A percentile compares a stretch with the other conserved stretches of the same genome.
Evolutionary conservation across 495 filamentous ascomycete genomes (phyloP).

Genomic region (Tuber aestivum): DNA sequence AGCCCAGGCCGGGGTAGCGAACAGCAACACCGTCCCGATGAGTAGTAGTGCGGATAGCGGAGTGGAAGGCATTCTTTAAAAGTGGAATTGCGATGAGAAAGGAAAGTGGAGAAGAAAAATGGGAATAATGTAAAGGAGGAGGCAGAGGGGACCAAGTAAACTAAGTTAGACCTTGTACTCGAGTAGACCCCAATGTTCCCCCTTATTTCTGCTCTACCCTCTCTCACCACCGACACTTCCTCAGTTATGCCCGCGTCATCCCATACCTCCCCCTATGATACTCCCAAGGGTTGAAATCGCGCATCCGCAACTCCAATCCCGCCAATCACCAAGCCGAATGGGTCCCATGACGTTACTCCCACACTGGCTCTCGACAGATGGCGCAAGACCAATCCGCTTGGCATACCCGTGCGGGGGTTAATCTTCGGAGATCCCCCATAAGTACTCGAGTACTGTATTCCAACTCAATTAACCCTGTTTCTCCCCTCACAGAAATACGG

Average conservation of each 20-base stretch:
- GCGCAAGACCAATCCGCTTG: background rate
- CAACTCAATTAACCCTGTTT: background rate
- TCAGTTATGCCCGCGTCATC: background rate
- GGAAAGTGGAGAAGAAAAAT: background rate
- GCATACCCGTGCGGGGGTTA: background rate
- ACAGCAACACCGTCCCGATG: slow-evolving; percentile 45
- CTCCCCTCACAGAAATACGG: background rate
- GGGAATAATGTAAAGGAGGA: background rate
- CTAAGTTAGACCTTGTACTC: too few relatives aligned
- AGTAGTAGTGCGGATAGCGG: slow-evolving; percentile 22
- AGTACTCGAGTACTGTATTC: too few relatives aligned
- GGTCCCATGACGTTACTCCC: background rate
- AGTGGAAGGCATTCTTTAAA: slow-evolving; percentile 25
- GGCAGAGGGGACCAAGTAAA: background rate
- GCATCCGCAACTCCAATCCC: background rate
- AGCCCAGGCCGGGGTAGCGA: slow-evolving; percentile 59
- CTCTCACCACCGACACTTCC: background rate
- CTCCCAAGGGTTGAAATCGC: background rate
- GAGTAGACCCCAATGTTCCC: background rate
- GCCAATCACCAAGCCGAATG: background rate
- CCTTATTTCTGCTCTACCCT: background rate
- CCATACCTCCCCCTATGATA: background rate
- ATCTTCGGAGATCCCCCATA: background rate
- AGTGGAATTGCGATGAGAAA: background rate
- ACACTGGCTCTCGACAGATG: background rate